Evolutionary conservation across 2,329 filamentous ascomycete species (phyloP).

Genomic region (Venturia effusa): DNA sequence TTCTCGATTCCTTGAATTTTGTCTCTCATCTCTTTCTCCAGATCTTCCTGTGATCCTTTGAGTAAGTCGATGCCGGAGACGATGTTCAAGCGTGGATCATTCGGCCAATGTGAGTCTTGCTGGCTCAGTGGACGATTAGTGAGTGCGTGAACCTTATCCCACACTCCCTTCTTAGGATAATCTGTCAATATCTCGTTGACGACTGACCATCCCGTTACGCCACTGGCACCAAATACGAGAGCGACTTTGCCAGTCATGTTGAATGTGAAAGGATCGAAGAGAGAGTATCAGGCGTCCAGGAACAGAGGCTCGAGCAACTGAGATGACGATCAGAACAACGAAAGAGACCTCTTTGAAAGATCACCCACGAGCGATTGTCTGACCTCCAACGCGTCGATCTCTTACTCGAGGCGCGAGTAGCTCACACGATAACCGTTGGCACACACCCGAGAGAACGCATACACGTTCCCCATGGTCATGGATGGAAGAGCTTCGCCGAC

Average conservation of each 20-base stretch:
- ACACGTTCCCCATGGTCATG: no score
- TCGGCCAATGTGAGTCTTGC: slow-evolving; percentile 27
- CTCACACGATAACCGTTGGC: no score
- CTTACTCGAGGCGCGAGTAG: no score
- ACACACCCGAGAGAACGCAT: no score
- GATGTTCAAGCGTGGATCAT: slow-evolving; percentile 29
- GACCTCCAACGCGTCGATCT: no score
- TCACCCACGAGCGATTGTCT: no score
- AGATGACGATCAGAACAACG: no score
- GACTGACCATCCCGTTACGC: slow-evolving; percentile 30
- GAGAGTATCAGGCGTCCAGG: no score
- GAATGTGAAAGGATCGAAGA: neutral
- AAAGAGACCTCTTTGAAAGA: no score
- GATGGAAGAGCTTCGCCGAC: no score
- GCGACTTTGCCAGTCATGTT: slow-evolving; percentile 5
- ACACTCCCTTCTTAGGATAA: slow-evolving; percentile 34
- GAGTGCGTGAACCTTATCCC: slow-evolving; percentile 35
- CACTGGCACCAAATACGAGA: slow-evolving; percentile 10
- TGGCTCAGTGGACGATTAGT: slow-evolving; percentile 33
- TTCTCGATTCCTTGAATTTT: slow-evolving; percentile 25
- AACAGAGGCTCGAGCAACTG: no score
- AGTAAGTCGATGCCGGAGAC: slow-evolving; percentile 34
- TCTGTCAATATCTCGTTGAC: slow-evolving; percentile 36
- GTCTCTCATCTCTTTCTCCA: slow-evolving; percentile 24
- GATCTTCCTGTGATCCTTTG: slow-evolving; percentile 26